Evolutionary conservation across 306 rosid genomes (phyloP).

Genomic region (Arachis stenosperma): DNA sequence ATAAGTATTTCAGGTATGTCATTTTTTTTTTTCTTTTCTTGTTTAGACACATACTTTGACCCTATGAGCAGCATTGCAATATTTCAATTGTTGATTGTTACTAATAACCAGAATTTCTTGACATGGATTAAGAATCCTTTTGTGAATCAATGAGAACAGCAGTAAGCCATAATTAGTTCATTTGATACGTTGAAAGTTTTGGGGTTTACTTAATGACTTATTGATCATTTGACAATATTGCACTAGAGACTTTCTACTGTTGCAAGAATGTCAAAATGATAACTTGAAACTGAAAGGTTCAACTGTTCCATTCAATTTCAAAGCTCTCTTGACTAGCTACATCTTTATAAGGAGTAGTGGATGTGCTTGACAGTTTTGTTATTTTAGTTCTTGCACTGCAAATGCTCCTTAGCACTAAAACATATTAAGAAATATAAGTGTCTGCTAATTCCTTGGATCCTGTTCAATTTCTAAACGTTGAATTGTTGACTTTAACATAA

Average conservation of each 20-base stretch:
- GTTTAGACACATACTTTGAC: conserved; percentile 3
- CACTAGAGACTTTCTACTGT: neutral
- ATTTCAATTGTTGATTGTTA: conserved; percentile 25
- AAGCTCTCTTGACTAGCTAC: neutral
- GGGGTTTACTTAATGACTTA: neutral
- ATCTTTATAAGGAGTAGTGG: neutral
- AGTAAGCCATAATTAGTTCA: neutral
- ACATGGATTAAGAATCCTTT: conserved; percentile 30
- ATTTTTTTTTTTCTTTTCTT: conserved; percentile 4
- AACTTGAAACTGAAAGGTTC: neutral
- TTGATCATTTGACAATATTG: conserved; percentile 14
- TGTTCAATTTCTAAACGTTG: conserved; percentile 18
- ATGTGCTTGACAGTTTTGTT: neutral
- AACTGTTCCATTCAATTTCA: neutral
- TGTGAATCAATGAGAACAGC: conserved; percentile 2
- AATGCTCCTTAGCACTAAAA: neutral
- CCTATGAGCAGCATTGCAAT: conserved; percentile 3
- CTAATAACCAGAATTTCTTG: conserved; percentile 27
- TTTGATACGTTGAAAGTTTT: conserved; percentile 1
- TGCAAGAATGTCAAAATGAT: neutral
- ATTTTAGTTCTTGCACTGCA: conserved; percentile 15
- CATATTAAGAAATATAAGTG: conserved; percentile 4
- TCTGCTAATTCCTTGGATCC: conserved; percentile 17
- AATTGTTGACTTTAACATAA: conserved; percentile 10
- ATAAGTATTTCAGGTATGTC: conserved; percentile 32